A percentile compares a stretch with the other conserved stretches of the same genome.
phyloP scores from a whole-genome alignment of 73 alveolate species.

The Paramecium pentaurelia region DNA sequence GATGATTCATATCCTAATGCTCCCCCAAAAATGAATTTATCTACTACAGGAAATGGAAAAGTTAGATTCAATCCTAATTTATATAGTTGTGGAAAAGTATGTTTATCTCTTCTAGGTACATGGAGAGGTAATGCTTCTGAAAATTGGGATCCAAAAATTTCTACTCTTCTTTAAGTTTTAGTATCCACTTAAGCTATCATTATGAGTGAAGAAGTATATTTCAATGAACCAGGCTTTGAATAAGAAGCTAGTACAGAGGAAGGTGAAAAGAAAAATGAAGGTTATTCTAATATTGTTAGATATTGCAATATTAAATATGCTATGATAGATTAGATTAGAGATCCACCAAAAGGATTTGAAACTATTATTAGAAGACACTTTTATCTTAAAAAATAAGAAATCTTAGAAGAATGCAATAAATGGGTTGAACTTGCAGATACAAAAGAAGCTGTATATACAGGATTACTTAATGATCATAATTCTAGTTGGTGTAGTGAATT shows the following conservation, averaged over 20 bases:
- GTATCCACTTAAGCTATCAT: slow-evolving; percentile 91
- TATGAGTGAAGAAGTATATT: slow-evolving; percentile 95
- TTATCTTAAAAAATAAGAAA: slow-evolving; percentile 89
- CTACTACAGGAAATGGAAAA: slow-evolving; percentile 92
- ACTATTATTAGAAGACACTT: slow-evolving; percentile 90
- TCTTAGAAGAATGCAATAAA: slow-evolving; percentile 81
- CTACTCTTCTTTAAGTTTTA: slow-evolving; percentile 93
- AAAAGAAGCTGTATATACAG: slow-evolving; percentile 87
- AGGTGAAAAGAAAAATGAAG: slow-evolving; percentile 94
- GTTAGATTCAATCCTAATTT: slow-evolving; percentile 96
- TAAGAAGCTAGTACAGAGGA: slow-evolving; percentile 91
- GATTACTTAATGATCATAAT: slow-evolving; percentile 91
- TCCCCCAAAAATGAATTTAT: slow-evolving; percentile 91
- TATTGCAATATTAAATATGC: slow-evolving; percentile 94
- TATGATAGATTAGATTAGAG: slow-evolving; percentile 89
- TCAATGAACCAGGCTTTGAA: slow-evolving; percentile 98
- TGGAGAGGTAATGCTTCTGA: slow-evolving; percentile 98
- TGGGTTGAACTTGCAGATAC: slow-evolving; percentile 91
- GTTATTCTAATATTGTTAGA: slow-evolving; percentile 93
- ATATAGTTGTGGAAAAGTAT: slow-evolving; percentile 95
- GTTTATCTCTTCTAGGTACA: slow-evolving; percentile 92
- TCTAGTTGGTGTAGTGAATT: slow-evolving; percentile 84
- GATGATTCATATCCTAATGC: slow-evolving; percentile 91
- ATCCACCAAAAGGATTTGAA: slow-evolving; percentile 95
- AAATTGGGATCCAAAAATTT: slow-evolving; percentile 96